These are phyloP conservation scores for Sclerotinia minor DNA, from an alignment of 2,329 filamentous ascomycete species.

Conservation along the genomic window DNA sequence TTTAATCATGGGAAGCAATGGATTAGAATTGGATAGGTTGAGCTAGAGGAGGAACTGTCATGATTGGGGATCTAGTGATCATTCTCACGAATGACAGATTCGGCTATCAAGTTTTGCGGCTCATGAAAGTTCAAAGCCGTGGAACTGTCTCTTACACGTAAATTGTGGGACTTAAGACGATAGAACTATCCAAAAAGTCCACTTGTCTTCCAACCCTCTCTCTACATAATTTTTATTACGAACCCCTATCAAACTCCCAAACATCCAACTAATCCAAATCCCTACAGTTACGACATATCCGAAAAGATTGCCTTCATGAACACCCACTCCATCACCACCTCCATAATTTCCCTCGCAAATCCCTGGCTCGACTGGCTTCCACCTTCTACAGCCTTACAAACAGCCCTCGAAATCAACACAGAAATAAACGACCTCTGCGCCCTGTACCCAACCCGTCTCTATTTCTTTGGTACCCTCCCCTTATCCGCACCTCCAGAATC, in stretches of 20 bases:
- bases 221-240: no score
- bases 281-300: conserved; percentile 56
- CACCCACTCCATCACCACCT: conserved; percentile 75
- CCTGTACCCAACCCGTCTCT: conserved; percentile 66
- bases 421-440: conserved; percentile 75
- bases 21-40: not conserved
- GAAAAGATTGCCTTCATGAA: conserved; percentile 89
- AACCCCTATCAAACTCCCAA: no score
- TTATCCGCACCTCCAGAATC: conserved; percentile 64
- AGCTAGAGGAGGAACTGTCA: not conserved
- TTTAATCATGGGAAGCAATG: not conserved
- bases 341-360: conserved; percentile 86
- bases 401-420: conserved; percentile 70
- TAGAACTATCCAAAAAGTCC: not conserved
- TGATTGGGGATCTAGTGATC: not conserved
- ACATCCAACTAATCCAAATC: not conserved
- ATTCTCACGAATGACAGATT: not conserved
- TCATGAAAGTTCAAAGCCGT: not conserved
- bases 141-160: not conserved
- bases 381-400: conserved; percentile 58
- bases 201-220: no score
- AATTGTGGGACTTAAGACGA: not conserved
- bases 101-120: not conserved
- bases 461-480: conserved; percentile 80
- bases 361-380: conserved; percentile 88